Evolutionary conservation across 345 rosid genomes (phyloP).

Genomic region (Ceriops tagal): DNA sequence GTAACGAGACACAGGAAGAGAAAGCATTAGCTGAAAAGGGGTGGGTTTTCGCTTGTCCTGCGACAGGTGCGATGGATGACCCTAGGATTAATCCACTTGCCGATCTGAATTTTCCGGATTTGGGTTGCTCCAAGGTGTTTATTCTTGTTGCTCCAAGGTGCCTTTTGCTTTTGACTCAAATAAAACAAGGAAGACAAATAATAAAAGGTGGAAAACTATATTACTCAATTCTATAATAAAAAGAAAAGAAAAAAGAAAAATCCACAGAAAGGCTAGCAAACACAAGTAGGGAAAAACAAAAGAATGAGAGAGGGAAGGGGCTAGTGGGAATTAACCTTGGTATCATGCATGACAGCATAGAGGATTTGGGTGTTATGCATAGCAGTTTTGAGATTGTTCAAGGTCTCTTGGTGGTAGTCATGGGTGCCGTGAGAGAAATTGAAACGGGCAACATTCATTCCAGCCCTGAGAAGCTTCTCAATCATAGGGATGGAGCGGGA

Average conservation of each 20-base stretch:
- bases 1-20: too few relatives aligned
- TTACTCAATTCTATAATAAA: too few relatives aligned
- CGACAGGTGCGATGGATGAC: conserved; percentile 28
- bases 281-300: background rate
- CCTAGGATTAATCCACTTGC: conserved; percentile 32
- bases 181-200: too few relatives aligned
- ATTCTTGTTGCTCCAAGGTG: conserved; percentile 10
- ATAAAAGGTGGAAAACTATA: too few relatives aligned
- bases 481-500: conserved; percentile 77
- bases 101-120: background rate
- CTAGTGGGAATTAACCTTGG: conserved; percentile 18
- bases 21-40: too few relatives aligned
- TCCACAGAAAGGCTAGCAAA: background rate
- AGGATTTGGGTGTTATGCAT: conserved; percentile 29
- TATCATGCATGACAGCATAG: conserved; percentile 34
- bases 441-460: conserved; percentile 97
- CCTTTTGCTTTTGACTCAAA: too few relatives aligned
- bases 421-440: conserved; percentile 98
- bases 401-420: conserved; percentile 82
- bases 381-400: conserved; percentile 59
- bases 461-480: conserved; percentile 86
- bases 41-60: conserved; percentile 30
- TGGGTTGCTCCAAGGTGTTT: conserved; percentile 4
- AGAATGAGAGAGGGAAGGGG: background rate
- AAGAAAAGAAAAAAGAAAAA: too few relatives aligned